Conservation (phyloP, 1,284 basidiomycete species). For the Leccinum solheimii region DNA sequence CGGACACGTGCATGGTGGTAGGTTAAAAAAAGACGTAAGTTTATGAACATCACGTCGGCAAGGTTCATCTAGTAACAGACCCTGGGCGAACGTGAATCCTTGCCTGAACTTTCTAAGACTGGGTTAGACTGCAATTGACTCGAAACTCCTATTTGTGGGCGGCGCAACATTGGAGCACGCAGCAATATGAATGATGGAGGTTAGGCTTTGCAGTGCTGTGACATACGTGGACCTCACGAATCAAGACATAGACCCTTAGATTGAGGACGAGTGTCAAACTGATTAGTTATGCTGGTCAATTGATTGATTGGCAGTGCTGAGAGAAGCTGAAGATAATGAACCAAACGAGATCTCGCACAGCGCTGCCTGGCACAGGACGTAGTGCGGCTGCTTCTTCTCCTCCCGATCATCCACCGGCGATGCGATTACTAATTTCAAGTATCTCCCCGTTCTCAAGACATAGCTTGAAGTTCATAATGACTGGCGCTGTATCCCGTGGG, state of each 20-base stretch:
- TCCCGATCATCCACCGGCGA: slow-evolving; percentile 11
- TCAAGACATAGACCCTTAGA: slow-evolving; percentile 6
- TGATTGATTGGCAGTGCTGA: slow-evolving; percentile 20
- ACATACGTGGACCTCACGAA: slow-evolving; percentile 1
- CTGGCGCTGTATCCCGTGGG: neutral
- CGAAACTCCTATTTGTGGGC: slow-evolving; percentile 7
- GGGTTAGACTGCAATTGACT: neutral
- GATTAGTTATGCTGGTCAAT: neutral
- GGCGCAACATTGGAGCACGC: slow-evolving; percentile 11
- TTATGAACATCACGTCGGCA: neutral
- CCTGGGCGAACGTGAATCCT: neutral
- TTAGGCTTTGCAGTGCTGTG: slow-evolving; percentile 9
- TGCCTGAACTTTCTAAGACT: neutral
- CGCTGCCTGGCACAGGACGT: neutral
- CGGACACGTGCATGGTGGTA: slow-evolving; percentile 23
- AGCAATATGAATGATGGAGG: neutral
- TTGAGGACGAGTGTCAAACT: neutral
- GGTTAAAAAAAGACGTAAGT: slow-evolving; percentile 5
- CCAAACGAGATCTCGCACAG: neutral
- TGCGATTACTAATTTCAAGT: slow-evolving; percentile 8
- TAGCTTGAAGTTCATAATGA: slow-evolving; percentile 12
- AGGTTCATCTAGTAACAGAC: neutral
- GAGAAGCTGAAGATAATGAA: slow-evolving; percentile 16
- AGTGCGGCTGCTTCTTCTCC: slow-evolving; percentile 25
- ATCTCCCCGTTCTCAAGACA: slow-evolving; percentile 15